Conservation (phyloP, 805 yeast species). For the Yamadazyma phyllophila region DNA sequence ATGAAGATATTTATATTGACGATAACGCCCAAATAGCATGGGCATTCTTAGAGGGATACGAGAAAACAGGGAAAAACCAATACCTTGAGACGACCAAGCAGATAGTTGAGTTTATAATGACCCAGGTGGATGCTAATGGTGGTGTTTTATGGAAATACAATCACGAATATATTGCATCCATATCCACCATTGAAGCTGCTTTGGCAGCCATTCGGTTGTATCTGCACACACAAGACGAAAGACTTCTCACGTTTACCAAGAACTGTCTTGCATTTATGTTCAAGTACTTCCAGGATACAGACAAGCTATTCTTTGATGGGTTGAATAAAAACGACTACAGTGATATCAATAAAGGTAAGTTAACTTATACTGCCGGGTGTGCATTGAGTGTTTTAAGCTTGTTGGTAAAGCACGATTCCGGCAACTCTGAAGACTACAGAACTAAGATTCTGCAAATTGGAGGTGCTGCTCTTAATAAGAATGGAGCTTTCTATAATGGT, state of each 20-base stretch:
- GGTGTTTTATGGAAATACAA: conserved; percentile 26
- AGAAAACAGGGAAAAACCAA: conserved; percentile 14
- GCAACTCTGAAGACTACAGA: conserved; percentile 1
- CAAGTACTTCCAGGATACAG: conserved; percentile 16
- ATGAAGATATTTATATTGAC: conserved; percentile 26
- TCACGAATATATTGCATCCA: conserved; percentile 25
- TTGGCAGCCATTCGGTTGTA: conserved; percentile 24
- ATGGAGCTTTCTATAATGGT: conserved; percentile 19
- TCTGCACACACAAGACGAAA: conserved; percentile 14
- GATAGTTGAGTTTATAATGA: conserved; percentile 17
- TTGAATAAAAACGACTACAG: conserved; percentile 13
- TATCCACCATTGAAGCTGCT: conserved; percentile 28
- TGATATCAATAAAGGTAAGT: conserved; percentile 22
- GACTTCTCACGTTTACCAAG: conserved; percentile 16
- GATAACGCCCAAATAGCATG: conserved; percentile 29
- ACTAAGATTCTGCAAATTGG: conserved; percentile 19
- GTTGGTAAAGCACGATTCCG: conserved; percentile 15
- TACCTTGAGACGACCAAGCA: conserved; percentile 20
- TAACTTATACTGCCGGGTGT: conserved; percentile 24
- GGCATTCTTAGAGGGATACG: conserved; percentile 25
- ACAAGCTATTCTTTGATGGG: conserved; percentile 25
- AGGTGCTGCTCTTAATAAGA: conserved; percentile 15
- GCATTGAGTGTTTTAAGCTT: conserved; percentile 21
- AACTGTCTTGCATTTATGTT: conserved; percentile 15
- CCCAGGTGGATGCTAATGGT: conserved; percentile 24